Percentiles rank a stretch among this genome's conserved stretches.
Conservation (phyloP, 495 filamentous ascomycete genomes). For the Pseudomonodictys pantanalensis region DNA sequence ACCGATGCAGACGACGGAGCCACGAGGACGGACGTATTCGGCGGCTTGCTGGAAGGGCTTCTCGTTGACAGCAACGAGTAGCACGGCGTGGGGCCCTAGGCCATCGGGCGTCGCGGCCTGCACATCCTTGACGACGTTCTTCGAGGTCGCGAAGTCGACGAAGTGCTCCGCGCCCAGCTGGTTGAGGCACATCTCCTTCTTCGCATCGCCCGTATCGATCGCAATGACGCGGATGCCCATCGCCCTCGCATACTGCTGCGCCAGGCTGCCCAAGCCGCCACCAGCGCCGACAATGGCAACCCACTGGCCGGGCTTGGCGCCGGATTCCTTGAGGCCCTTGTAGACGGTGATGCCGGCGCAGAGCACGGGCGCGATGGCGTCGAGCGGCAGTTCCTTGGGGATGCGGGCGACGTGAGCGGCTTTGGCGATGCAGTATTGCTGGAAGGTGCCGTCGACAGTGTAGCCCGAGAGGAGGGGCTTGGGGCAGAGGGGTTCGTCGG, state of each 20-base stretch:
- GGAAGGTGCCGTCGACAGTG: constrained; percentile 89
- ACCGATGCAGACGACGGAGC: constrained; percentile 80
- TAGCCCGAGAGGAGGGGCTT: constrained; percentile 76
- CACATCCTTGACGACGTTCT: constrained; percentile 79
- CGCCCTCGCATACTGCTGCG: constrained; percentile 81
- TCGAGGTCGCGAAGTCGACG: constrained; percentile 71
- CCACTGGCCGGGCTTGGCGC: constrained; percentile 67
- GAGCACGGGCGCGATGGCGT: constrained; percentile 75
- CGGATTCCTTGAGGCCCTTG: constrained; percentile 85
- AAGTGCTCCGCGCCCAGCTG: constrained; percentile 66
- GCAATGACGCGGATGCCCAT: constrained; percentile 80
- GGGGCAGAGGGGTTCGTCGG: constrained; percentile 75
- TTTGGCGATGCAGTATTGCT: constrained; percentile 86
- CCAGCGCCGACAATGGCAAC: constrained; percentile 88
- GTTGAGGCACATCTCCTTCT: constrained; percentile 61
- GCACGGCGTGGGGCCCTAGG: constrained; percentile 80
- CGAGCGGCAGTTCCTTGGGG: constrained; percentile 69
- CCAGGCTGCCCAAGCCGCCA: constrained; percentile 79
- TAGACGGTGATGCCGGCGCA: constrained; percentile 92
- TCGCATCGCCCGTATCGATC: constrained; percentile 78
- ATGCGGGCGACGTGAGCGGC: constrained; percentile 77
- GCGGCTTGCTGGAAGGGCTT: constrained; percentile 93
- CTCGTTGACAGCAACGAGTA: constrained; percentile 80
- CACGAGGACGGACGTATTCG: constrained; percentile 76
- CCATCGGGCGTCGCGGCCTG: constrained; percentile 73